Evolutionary conservation across 805 yeast species (phyloP), one percentile per base, ranked within the genome.

Genomic region (Saccharomycopsis vini): DNA sequence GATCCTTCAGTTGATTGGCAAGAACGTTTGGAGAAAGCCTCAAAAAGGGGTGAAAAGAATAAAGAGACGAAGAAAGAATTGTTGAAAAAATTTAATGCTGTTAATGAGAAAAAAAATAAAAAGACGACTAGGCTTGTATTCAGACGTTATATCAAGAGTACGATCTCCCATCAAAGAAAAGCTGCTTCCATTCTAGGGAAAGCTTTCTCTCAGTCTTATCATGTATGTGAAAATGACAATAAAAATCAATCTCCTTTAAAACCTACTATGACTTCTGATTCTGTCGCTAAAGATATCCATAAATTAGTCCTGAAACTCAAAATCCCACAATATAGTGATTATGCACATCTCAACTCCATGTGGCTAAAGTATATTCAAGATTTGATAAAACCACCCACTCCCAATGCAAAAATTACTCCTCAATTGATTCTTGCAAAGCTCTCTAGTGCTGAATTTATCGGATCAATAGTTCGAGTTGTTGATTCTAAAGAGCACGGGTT

Each of bases 371-470:
- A 49, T 21, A 36, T 43, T 18, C 19, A 22, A 5, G 45, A 42
- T 19, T 33, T 49, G 16, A 16, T 47, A 12, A 13, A 24, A 9
- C 22, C 32, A 5, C n/a, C n/a, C n/a, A 30, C 22, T 13, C 15
- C 35, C 15, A 22, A 21, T 18, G 7, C 18, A 23, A 13, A 12
- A 18, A 16, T n/a, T 9, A 35, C 28, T 6, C 28, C 26, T 30
- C 50, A 46, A 24, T 39, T 33, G 24, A 21, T 46, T 20, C 32
- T 44, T 12, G 24, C 45, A 18, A 49, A 44, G 28, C 36, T 49
- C 5, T 39, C 47, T 5, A 38, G 44, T 13, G 47, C 50, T 4
- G 52, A 49, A 16, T 49, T 15, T 30, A 31, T 46, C 22, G 52
- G 52, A 3, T 34, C 44, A 1, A 31, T 49, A 7, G 32, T 44